Conservation (phyloP, 2,329 filamentous ascomycete species). For the Colletotrichum musae region DNA sequence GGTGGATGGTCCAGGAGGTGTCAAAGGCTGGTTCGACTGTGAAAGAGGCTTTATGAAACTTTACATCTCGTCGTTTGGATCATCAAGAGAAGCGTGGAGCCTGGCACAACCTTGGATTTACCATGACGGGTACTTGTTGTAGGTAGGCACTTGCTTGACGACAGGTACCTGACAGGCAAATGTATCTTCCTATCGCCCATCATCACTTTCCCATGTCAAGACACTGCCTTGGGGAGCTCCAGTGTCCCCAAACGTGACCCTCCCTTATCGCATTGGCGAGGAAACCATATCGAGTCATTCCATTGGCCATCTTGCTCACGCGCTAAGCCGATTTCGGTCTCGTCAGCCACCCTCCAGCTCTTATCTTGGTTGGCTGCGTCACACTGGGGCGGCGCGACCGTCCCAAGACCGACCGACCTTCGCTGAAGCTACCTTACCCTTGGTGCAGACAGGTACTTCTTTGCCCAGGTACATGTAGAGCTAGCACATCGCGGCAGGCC, state of each 20-base stretch:
- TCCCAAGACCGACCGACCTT: constrained; percentile 26
- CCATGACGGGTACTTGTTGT: neutral
- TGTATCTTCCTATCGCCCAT: constrained; percentile 27
- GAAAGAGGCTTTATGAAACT: too few relatives aligned
- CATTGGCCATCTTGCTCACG: constrained; percentile 43
- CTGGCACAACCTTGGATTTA: too few relatives aligned
- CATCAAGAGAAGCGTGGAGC: too few relatives aligned
- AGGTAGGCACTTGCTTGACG: too few relatives aligned
- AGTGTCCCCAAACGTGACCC: constrained; percentile 32
- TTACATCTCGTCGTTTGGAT: too few relatives aligned
- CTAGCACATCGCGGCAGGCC: too few relatives aligned
- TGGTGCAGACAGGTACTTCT: neutral
- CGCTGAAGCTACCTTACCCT: constrained; percentile 1
- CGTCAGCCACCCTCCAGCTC: constrained; percentile 42
- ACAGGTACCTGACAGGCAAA: neutral
- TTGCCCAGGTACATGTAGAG: neutral
- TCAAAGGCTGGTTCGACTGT: too few relatives aligned
- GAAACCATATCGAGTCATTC: constrained; percentile 45
- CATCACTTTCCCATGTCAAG: constrained; percentile 33
- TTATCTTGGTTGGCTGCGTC: constrained; percentile 44
- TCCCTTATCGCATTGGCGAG: constrained; percentile 48
- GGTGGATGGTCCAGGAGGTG: too few relatives aligned
- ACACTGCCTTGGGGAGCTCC: constrained; percentile 16
- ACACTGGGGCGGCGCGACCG: constrained; percentile 39
- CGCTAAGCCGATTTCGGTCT: constrained; percentile 47